Evolutionary conservation across 2,329 filamentous ascomycete species (phyloP).

Genomic region (Alternaria sp.): DNA sequence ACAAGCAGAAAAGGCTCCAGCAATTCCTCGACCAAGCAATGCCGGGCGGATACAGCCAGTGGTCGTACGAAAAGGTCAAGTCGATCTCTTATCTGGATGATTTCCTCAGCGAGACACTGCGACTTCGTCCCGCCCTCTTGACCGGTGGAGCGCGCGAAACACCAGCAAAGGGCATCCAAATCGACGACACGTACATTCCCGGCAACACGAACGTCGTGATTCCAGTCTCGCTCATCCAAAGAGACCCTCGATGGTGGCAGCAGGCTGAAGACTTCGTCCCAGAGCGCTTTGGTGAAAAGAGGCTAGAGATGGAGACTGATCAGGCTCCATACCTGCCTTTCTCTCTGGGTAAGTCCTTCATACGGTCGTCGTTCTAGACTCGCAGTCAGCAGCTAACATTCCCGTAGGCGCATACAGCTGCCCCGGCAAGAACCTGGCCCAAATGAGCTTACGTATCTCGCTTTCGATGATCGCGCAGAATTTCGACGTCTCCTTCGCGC

Average conservation of each 20-base stretch:
- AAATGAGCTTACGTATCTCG: conserved; percentile 17
- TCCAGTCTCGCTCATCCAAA: conserved; percentile 14
- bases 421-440: conserved; percentile 25
- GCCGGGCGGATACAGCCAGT: conserved; percentile 26
- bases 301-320: conserved; percentile 24
- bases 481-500: conserved; percentile 24
- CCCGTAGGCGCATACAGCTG: conserved; percentile 19
- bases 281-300: conserved; percentile 23
- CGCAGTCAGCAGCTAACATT: background rate
- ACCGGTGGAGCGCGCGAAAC: conserved; percentile 48
- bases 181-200: conserved; percentile 18
- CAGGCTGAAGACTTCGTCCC: conserved; percentile 20
- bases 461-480: conserved; percentile 18
- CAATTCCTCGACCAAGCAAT: conserved; percentile 36
- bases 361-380: background rate
- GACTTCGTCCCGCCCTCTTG: conserved; percentile 49
- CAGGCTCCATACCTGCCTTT: conserved; percentile 24
- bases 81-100: conserved; percentile 41
- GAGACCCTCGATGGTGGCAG: conserved; percentile 20
- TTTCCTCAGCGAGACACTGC: conserved; percentile 43
- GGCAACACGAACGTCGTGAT: conserved; percentile 18
- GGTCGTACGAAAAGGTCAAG: conserved; percentile 39
- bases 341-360: conserved; percentile 10
- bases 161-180: conserved; percentile 43
- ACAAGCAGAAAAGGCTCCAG: conserved; percentile 39